Evolutionary conservation across 208 protist species (phyloP).

Genomic region (Acanthamoeba healyi): DNA sequence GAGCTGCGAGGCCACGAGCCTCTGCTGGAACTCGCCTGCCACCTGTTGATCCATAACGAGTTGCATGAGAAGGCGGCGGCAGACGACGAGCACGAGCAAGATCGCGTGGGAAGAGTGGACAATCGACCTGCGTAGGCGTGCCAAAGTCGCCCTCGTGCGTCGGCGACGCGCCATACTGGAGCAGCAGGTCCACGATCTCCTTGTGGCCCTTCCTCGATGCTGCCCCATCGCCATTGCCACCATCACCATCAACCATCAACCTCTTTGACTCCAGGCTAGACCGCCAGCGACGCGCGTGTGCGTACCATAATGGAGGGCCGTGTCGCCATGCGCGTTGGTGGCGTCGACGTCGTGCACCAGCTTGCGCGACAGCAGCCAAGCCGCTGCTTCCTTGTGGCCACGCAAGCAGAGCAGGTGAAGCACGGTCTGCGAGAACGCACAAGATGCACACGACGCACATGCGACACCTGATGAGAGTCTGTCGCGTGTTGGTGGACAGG

Average conservation of each 20-base stretch:
- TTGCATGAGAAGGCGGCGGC: too few relatives aligned
- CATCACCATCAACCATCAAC: neutral
- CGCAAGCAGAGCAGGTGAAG: neutral
- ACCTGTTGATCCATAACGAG: too few relatives aligned
- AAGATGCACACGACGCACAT: neutral
- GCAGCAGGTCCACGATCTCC: neutral
- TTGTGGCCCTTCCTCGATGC: neutral
- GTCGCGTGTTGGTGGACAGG: neutral
- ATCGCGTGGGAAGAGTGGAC: neutral
- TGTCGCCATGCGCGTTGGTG: conserved; percentile 16
- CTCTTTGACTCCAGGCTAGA: too few relatives aligned
- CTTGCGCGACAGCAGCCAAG: neutral
- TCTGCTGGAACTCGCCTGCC: too few relatives aligned
- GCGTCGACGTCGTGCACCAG: neutral
- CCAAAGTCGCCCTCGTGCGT: neutral
- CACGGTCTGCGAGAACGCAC: neutral
- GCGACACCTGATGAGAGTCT: too few relatives aligned
- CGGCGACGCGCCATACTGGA: neutral
- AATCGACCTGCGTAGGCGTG: neutral
- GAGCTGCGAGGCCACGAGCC: too few relatives aligned
- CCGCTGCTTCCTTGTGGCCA: neutral
- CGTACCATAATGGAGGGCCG: neutral
- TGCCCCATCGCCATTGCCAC: neutral
- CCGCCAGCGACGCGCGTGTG: too few relatives aligned
- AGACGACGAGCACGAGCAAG: neutral